Percentiles rank a stretch among this genome's conserved stretches.
These are phyloP conservation scores for Picea mariana DNA, from an alignment of 83 land plant species.

Conservation along the genomic window DNA sequence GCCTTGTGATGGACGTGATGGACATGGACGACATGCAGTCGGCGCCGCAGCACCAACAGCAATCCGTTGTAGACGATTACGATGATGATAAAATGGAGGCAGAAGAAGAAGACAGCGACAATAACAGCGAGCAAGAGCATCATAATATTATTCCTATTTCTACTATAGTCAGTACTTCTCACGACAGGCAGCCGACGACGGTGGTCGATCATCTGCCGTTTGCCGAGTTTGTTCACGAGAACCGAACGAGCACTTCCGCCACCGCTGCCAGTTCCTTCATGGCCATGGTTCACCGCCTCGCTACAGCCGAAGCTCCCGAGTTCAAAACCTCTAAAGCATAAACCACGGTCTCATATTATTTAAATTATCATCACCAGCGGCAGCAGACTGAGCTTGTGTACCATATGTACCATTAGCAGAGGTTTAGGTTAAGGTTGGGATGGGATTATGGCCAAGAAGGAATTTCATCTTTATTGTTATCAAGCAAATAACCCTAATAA, in stretches of 20 bases:
- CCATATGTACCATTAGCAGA: too few species aligned
- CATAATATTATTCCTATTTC: neutral
- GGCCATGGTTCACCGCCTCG: slow-evolving; percentile 20
- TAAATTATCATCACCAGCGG: too few species aligned
- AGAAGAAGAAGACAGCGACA: slow-evolving; percentile 19
- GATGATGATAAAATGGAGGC: slow-evolving; percentile 18
- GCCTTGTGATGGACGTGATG: slow-evolving; percentile 47
- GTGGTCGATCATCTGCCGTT: slow-evolving; percentile 12
- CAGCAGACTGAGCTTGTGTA: too few species aligned
- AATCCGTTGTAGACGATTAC: slow-evolving; percentile 15
- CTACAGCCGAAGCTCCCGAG: slow-evolving; percentile 5
- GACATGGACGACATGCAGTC: slow-evolving; percentile 17
- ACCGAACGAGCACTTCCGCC: neutral
- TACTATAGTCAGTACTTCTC: neutral
- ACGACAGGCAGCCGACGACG: neutral
- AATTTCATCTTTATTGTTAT: too few species aligned
- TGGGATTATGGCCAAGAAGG: too few species aligned
- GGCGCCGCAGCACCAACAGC: slow-evolving; percentile 4
- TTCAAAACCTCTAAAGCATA: slow-evolving; percentile 18
- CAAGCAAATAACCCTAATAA: too few species aligned
- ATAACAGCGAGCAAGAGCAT: slow-evolving; percentile 12
- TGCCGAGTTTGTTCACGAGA: slow-evolving; percentile 11
- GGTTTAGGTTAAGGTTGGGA: too few species aligned
- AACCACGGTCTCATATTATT: neutral
- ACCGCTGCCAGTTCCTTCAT: slow-evolving; percentile 15